Base-by-base conservation (phyloP, 2,329 filamentous ascomycete genomes). In the Talaromyces marneffei region DNA sequence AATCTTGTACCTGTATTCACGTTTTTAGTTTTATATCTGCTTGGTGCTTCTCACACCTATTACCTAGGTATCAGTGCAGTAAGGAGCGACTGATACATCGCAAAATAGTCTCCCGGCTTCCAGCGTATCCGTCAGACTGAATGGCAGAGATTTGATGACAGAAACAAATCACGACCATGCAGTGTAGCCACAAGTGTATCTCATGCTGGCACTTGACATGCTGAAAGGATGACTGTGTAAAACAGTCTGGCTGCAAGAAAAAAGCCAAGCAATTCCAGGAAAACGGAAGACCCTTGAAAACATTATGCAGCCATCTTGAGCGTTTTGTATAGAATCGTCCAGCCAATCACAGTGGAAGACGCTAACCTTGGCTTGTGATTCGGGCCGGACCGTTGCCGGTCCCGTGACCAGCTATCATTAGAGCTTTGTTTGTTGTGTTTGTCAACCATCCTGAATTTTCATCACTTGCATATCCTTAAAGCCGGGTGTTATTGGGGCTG, bases 361-460 rank as follows among this genome's bases (percentile, higher is more conserved):
- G 29, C 5, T 33, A 40, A 42, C 35, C 53, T 42, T 39, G 35
- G 33, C 18, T 39, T 40, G 16, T 31, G 25, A 42, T 39, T 48
- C 60, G 60, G 60, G 60, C 60, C 56, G 60, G 50, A 56, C 56
- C 60, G 60, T 50, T 29, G 9, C 27, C 46, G 9, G 40, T 59
- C 60, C 60, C 60, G 60, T 62, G 60, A 59, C 50, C 40, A 33
- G 48, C n/a, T 33, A 33, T n/a, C 4, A 10, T 50, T 7, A 40
- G 14, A 31, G 31, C n/a, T 12, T 33, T 50, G 57, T 27, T 55
- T 55, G 31, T 55, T 35, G 25, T 53, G 59, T 61, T 61, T 61
- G 59, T 20, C 20, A 16, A 48, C 23, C 33, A 29, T 42, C 42
- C 56, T 61, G 53, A n/a, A 53, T 6, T 29, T 29, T n/a, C 25